phyloP scores from a whole-genome alignment of 1,284 basidiomycete species.

The Leccinum pachyderme region DNA sequence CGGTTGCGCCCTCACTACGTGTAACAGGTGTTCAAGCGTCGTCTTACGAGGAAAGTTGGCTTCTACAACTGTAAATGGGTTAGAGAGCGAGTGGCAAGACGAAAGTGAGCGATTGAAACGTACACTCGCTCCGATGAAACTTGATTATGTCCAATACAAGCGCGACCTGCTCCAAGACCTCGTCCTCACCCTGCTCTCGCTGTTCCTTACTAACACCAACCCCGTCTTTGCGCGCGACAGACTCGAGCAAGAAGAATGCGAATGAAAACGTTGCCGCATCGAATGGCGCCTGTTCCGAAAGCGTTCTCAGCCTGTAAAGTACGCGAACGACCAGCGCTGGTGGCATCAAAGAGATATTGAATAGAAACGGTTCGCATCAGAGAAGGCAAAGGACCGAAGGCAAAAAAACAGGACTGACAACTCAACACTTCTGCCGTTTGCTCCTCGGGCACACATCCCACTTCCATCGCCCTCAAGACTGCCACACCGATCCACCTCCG shows the following conservation, averaged over 20 bases:
- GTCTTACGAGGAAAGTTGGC: conserved; percentile 69
- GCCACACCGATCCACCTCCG: conserved; percentile 77
- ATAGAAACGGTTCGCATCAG: neutral
- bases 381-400: neutral
- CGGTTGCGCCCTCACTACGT: conserved; percentile 77
- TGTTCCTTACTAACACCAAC: conserved; percentile 38
- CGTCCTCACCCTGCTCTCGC: conserved; percentile 56
- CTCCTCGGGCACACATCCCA: conserved; percentile 70
- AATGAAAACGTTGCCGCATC: conserved; percentile 87
- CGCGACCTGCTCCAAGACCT: conserved; percentile 84
- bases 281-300: conserved; percentile 82
- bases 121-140: conserved; percentile 86
- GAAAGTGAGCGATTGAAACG: conserved; percentile 21
- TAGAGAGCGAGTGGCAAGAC: neutral
- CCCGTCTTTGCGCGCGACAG: conserved; percentile 71
- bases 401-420: conserved; percentile 42
- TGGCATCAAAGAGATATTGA: neutral
- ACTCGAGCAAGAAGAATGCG: conserved; percentile 73
- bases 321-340: conserved; percentile 81
- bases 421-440: conserved; percentile 69
- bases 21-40: conserved; percentile 73
- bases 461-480: conserved; percentile 69
- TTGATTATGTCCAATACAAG: conserved; percentile 84
- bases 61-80: conserved; percentile 52
- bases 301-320: conserved; percentile 80